Evolutionary conservation across 1,284 basidiomycete genomes (phyloP).

Genomic region (Fomitopsis palustris): DNA sequence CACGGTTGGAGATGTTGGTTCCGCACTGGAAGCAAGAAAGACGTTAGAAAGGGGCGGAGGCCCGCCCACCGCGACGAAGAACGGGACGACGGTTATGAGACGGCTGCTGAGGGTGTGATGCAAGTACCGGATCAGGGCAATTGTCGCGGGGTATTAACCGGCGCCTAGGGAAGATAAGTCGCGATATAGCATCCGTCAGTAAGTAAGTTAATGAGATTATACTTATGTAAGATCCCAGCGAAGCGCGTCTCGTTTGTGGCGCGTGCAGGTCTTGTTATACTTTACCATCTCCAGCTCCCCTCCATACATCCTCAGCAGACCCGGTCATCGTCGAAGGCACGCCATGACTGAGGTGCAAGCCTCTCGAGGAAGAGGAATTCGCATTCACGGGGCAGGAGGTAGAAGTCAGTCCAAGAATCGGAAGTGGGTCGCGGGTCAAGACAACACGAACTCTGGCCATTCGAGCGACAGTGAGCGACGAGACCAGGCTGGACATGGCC

Average conservation of each 20-base stretch:
- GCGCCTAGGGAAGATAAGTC: too few species aligned
- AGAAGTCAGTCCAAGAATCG: constrained; percentile 23
- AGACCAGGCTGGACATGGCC: constrained; percentile 38
- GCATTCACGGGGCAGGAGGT: constrained; percentile 18
- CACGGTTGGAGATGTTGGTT: neutral
- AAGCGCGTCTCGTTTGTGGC: neutral
- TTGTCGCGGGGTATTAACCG: too few species aligned
- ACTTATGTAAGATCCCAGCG: neutral
- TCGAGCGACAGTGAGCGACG: constrained; percentile 46
- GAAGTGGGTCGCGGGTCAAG: constrained; percentile 27
- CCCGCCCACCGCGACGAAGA: neutral
- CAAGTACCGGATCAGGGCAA: neutral
- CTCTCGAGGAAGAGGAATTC: constrained; percentile 13
- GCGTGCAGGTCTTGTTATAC: neutral
- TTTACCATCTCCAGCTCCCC: neutral
- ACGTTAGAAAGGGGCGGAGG: neutral
- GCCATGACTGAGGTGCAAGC: neutral
- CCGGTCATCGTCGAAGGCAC: neutral
- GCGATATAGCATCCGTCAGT: too few species aligned
- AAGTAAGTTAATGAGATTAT: too few species aligned
- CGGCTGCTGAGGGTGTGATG: too few species aligned
- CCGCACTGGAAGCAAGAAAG: neutral
- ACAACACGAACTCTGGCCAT: constrained; percentile 10
- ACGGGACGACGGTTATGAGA: neutral
- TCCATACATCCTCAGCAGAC: neutral